phyloP scores from a whole-genome alignment of 106 monocot species.

The Acorus gramineus region DNA sequence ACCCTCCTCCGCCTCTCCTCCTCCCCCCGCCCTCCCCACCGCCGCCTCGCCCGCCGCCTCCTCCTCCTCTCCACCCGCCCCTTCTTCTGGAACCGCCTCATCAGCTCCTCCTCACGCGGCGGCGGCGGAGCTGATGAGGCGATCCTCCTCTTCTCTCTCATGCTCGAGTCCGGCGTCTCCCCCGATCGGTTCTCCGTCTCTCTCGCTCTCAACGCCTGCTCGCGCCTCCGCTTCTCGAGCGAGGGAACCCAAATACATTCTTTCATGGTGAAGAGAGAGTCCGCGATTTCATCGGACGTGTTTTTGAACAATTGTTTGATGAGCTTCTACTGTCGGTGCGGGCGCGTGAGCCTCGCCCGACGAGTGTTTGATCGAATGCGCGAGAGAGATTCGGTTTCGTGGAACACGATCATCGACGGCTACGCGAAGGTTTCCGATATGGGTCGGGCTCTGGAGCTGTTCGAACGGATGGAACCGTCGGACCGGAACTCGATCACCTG shows the following conservation, averaged over 20 bases:
- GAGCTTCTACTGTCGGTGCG: conserved; percentile 25
- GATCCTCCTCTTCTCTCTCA: conserved; percentile 24
- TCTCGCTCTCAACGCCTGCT: conserved; percentile 29
- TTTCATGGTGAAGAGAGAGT: conserved; percentile 15
- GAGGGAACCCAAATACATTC: conserved; percentile 31
- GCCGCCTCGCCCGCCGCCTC: conserved; percentile 34
- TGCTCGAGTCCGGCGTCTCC: conserved; percentile 25
- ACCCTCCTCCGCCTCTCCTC: conserved; percentile 18
- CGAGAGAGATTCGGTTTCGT: conserved; percentile 24
- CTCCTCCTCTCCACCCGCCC: conserved; percentile 13
- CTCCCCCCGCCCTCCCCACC: conserved; percentile 30
- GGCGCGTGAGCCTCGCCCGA: conserved; percentile 11
- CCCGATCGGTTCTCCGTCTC: conserved; percentile 37
- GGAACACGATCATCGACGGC: conserved; percentile 54
- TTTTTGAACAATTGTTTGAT: conserved; percentile 37
- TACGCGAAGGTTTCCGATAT: conserved; percentile 31
- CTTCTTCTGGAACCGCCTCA: conserved; percentile 41
- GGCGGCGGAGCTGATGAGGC: conserved; percentile 2
- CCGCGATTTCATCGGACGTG: conserved; percentile 7
- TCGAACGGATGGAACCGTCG: conserved; percentile 21
- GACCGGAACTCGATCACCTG: conserved; percentile 34
- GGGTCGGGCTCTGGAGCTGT: conserved; percentile 22
- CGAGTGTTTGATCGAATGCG: conserved; percentile 41
- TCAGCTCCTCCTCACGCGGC: conserved; percentile 26
- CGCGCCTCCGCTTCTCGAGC: conserved; percentile 3